phyloP scores from a whole-genome alignment of 257 asterid genomes.

The Cinchona pubescens region DNA sequence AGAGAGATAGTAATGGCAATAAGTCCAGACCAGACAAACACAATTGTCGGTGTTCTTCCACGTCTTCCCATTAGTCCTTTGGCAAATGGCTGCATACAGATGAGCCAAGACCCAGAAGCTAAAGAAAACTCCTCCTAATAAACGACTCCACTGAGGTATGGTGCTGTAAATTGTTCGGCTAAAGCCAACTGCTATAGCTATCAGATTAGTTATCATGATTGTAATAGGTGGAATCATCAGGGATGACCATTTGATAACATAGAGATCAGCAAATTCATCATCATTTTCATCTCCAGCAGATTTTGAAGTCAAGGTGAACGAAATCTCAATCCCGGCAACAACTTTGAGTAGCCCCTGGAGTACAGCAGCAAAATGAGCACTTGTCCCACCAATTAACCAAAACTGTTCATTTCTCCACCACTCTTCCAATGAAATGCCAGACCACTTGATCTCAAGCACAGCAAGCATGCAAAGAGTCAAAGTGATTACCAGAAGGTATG shows the following conservation, averaged over 20 bases:
- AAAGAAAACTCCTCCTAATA: slow-evolving; percentile 83
- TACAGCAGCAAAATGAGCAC: slow-evolving; percentile 89
- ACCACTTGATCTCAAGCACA: slow-evolving; percentile 80
- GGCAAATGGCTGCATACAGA: slow-evolving; percentile 71
- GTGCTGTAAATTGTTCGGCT: slow-evolving; percentile 76
- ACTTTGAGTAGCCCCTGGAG: slow-evolving; percentile 81
- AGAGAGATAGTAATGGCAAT: slow-evolving; percentile 77
- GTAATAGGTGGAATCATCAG: slow-evolving; percentile 74
- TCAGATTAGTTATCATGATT: slow-evolving; percentile 69
- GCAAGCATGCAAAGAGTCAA: slow-evolving; percentile 63
- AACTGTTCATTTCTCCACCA: slow-evolving; percentile 96
- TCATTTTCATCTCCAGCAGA: slow-evolving; percentile 67
- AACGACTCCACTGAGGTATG: slow-evolving; percentile 84
- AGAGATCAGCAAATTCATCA: slow-evolving; percentile 69
- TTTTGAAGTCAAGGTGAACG: slow-evolving; percentile 74
- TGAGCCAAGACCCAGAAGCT: slow-evolving; percentile 91
- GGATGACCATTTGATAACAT: slow-evolving; percentile 60
- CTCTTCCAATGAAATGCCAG: slow-evolving; percentile 67
- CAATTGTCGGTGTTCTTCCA: slow-evolving; percentile 83
- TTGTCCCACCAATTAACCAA: slow-evolving; percentile 86
- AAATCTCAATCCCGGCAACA: slow-evolving; percentile 78
- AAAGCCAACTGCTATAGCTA: slow-evolving; percentile 76
- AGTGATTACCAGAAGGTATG: slow-evolving; percentile 64
- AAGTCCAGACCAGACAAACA: slow-evolving; percentile 83
- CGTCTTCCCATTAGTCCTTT: slow-evolving; percentile 82